These are phyloP conservation scores for Alternaria solani DNA, from an alignment of 2,329 filamentous ascomycete genomes.

Conservation along the genomic window DNA sequence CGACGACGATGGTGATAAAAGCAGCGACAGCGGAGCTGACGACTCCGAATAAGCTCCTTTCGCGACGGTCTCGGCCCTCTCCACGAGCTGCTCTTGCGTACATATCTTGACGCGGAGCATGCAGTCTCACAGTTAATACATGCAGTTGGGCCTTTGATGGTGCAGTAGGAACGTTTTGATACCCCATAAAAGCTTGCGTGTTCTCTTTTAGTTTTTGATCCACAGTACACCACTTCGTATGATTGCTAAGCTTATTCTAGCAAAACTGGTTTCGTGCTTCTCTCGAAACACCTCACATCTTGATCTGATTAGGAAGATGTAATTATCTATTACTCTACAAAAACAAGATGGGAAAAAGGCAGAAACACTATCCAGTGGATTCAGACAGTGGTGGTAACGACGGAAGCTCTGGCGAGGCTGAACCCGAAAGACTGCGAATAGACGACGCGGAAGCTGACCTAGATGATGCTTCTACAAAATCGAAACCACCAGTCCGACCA, in stretches of 20 bases:
- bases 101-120: background rate
- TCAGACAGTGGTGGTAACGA: background rate
- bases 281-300: background rate
- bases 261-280: background rate
- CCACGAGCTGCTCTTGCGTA: background rate
- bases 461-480: background rate
- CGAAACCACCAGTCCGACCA: background rate
- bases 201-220: background rate
- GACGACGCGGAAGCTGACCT: background rate
- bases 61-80: background rate
- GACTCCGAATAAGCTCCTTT: constrained; percentile 33
- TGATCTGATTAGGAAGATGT: background rate
- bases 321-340: background rate
- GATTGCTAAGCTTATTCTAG: background rate
- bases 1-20: constrained; percentile 24
- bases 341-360: background rate
- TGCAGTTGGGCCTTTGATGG: background rate
- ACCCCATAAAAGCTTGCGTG: background rate
- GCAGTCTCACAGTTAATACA: background rate
- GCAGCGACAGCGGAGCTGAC: constrained; percentile 23
- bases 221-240: background rate
- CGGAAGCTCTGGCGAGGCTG: background rate
- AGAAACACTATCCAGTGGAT: background rate
- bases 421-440: background rate
- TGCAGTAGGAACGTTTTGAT: background rate